Base-by-base conservation (phyloP, 1,139 yeast genomes). In the Lodderomyces metapsilosis region DNA sequence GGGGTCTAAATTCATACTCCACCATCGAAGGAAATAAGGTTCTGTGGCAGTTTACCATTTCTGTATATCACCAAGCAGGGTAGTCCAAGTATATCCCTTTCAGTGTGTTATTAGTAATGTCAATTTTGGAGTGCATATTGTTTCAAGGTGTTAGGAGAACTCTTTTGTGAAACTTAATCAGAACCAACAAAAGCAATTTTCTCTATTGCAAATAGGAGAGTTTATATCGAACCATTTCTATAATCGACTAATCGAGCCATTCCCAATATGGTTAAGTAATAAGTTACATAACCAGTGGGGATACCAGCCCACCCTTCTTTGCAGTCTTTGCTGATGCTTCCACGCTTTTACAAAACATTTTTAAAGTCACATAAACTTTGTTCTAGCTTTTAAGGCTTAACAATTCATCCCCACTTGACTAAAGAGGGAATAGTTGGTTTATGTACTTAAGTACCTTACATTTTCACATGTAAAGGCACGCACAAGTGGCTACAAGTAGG, bases 201-300 rank as follows among this genome's bases (percentile, higher is more conserved):
- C n/a, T n/a, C n/a, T n/a, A n/a, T n/a, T n/a, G n/a, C 22, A 24
- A 24, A 25, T 15, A 28, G 32, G 32, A 28, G 32, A 15, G n/a
- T 7, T 4, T 25, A n/a, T 12, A 9, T n/a, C 6, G 4, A 12
- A 12, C 9, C 16, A n/a, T 4, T 25, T 4, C 3, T n/a, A 12
- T 5, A 5, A 25, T 12, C 16, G 8, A 4, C 5, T 25, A 8
- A 13, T 25, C 30, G 5, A n/a, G 5, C 32, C 32, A 15, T 28
- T 28, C 32, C 18, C 5, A 28, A 15, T 28, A 3, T 8, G 18
- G 32, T 8, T 15, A 28, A 28, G 18, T 15, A 18, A 15, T 28
- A 8, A 15, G 32, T 15, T 28, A 10, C 32, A 28, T 28, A 28
- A 28, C 32, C 32, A 15, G 32, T 15, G 32, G 32, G 15, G 32